Conservation (phyloP, 1,284 basidiomycete species). For the Trichosporon faecale region DNA sequence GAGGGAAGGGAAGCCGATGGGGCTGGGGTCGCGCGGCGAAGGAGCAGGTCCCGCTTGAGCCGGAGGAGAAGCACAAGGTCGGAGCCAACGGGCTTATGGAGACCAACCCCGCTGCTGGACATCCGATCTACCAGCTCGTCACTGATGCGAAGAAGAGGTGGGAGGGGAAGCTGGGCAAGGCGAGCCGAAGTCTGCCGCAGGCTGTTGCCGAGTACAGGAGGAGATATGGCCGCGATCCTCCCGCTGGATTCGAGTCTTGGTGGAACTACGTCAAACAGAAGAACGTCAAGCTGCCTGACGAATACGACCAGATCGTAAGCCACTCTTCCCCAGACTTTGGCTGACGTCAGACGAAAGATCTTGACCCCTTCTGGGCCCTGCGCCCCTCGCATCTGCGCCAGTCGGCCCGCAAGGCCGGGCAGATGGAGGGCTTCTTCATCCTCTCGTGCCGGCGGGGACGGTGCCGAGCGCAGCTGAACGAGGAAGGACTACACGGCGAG, state of each 20-base stretch:
- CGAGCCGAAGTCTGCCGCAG: slow-evolving; percentile 50
- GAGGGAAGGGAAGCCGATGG: not conserved
- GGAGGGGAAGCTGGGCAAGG: slow-evolving; percentile 47
- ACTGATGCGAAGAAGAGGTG: slow-evolving; percentile 44
- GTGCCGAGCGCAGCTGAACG: slow-evolving; percentile 32
- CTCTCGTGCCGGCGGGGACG: slow-evolving; percentile 33
- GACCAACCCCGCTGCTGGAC: slow-evolving; percentile 41
- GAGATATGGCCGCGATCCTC: slow-evolving; percentile 49
- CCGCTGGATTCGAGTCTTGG: slow-evolving; percentile 49
- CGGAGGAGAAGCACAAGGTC: slow-evolving; percentile 30
- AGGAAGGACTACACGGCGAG: slow-evolving; percentile 37
- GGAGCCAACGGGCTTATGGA: slow-evolving; percentile 39
- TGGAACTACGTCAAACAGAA: slow-evolving; percentile 40
- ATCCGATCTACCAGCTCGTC: slow-evolving; percentile 53
- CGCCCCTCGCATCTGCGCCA: slow-evolving; percentile 29
- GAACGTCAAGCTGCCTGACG: slow-evolving; percentile 46
- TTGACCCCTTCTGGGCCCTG: slow-evolving; percentile 48
- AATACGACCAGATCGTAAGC: slow-evolving; percentile 51
- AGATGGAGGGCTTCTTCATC: slow-evolving; percentile 43
- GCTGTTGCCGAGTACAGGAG: slow-evolving; percentile 52
- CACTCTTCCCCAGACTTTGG: not conserved
- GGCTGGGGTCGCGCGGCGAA: not conserved
- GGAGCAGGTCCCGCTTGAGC: not conserved
- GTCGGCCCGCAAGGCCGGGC: slow-evolving; percentile 26
- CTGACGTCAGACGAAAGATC: slow-evolving; percentile 37